These are phyloP conservation scores for Antrodiella citrinella DNA, from an alignment of 768 basidiomycete species.

Conservation along the genomic window DNA sequence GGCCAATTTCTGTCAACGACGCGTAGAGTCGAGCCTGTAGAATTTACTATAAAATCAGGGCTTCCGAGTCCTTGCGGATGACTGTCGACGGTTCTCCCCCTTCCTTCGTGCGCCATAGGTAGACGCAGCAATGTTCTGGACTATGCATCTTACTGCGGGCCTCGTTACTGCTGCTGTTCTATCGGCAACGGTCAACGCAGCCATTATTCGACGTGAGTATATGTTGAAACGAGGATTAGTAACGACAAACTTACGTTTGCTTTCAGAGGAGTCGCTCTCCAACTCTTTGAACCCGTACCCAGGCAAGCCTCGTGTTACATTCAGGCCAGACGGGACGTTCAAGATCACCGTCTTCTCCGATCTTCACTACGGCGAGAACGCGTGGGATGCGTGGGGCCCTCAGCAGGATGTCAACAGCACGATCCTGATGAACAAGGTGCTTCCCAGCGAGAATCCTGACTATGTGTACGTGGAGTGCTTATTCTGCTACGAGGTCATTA, in stretches of 20 bases:
- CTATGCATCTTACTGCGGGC: too few species aligned
- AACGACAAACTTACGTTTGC: not conserved
- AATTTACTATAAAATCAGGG: not conserved
- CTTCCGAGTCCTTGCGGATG: too few species aligned
- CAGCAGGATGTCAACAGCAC: constrained; percentile 59
- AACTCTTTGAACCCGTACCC: constrained; percentile 33
- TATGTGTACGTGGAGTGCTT: constrained; percentile 44
- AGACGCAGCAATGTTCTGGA: too few species aligned
- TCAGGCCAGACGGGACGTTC: constrained; percentile 53
- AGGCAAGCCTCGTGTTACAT: constrained; percentile 42
- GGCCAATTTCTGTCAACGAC: too few species aligned
- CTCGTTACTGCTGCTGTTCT: too few species aligned
- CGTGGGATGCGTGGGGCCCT: constrained; percentile 61
- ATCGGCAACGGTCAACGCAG: not conserved
- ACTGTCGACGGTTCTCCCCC: too few species aligned
- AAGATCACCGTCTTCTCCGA: constrained; percentile 71
- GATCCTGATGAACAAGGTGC: constrained; percentile 45
- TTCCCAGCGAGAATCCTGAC: constrained; percentile 54
- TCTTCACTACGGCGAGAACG: constrained; percentile 70
- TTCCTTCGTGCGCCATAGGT: too few species aligned
- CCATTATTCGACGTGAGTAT: not conserved
- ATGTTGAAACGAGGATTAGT: too few species aligned
- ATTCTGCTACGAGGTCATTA: not conserved
- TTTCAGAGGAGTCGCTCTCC: constrained; percentile 3
- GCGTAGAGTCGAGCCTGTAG: too few species aligned